Base-by-base conservation (phyloP, 2,329 filamentous ascomycete genomes). In the Calycina marina region DNA sequence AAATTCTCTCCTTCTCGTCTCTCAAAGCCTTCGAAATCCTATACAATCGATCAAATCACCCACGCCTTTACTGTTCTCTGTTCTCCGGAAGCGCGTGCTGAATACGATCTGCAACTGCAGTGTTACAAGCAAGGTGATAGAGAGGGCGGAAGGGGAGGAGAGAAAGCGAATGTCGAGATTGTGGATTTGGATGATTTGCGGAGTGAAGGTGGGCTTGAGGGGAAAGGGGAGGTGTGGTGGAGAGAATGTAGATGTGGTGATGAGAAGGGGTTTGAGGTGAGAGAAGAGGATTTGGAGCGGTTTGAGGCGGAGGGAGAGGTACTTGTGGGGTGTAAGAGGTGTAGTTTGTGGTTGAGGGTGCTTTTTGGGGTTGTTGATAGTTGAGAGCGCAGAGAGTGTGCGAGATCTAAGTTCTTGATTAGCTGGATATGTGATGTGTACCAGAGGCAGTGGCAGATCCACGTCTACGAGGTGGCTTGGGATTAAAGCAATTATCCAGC, bases 311-410 rank as follows among this genome's bases (percentile, higher is more conserved):
- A 67, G 40, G 67, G 72, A 6, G 69, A 74, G 47, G 52, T 78
- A 28, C 60, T 76, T 50, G 72, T 79, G 25, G 73, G 69, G 8
- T 79, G 74, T 46, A 59, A 61, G 35, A 73, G 77, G 44, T 79
- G 74, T 42, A 78, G 73, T 47, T 56, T 79, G 28, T 78, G 72
- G 72, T 51, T 78, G 31, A 64, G 65, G 35, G 70, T 79, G 22
- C 62, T 72, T 31, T 79, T 77, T 57, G 69, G 67, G 6, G 60
- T 73, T 10, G 53, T 71, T 16, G 63, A 58, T 6, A 14, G 9
- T 31, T 22, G 35, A 30, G n/a, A n/a, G n/a, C n/a, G n/a, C n/a
- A n/a, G n/a, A n/a, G n/a, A n/a, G n/a, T n/a, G n/a, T n/a, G n/a
- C n/a, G n/a, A n/a, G n/a, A n/a, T n/a, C n/a, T n/a, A n/a, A n/a